These are phyloP conservation scores for Aristolochia californica DNA, from an alignment of 164 flowering plant genomes.

Conservation along the genomic window DNA sequence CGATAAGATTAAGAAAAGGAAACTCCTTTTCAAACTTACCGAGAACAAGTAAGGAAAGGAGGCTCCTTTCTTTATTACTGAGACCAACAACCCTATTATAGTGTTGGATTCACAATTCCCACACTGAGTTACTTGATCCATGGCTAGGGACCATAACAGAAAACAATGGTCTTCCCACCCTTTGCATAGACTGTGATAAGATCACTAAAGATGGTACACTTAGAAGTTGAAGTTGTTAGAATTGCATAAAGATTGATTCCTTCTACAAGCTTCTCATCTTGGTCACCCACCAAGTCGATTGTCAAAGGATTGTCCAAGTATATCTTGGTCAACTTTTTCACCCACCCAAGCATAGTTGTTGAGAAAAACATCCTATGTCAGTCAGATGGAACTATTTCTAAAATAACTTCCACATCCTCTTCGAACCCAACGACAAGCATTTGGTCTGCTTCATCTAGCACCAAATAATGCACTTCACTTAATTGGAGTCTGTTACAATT, in stretches of 20 bases:
- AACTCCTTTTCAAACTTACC: too few species aligned
- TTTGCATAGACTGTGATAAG: conserved; percentile 90
- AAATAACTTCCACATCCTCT: conserved; percentile 84
- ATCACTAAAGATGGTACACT: conserved; percentile 80
- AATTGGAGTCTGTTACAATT: conserved; percentile 60
- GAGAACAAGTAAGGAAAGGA: too few species aligned
- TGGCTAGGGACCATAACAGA: too few species aligned
- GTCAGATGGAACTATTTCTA: conserved; percentile 63
- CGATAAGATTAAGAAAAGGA: too few species aligned
- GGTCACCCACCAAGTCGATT: conserved; percentile 95
- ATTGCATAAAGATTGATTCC: conserved; percentile 91
- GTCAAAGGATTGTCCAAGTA: conserved; percentile 81
- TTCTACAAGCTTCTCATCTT: conserved; percentile 90
- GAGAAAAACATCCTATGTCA: conserved; percentile 99
- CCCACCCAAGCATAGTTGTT: conserved; percentile 98
- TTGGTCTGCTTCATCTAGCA: conserved; percentile 98
- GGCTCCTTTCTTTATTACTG: too few species aligned
- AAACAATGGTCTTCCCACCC: conserved; percentile 97
- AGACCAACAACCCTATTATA: too few species aligned
- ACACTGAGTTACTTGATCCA: too few species aligned
- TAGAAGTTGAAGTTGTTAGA: conserved; percentile 68
- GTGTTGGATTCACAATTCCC: too few species aligned
- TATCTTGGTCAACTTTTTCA: conserved; percentile 82
- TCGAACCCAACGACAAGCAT: conserved; percentile 99
- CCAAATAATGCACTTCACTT: conserved; percentile 78